A percentile compares a stretch with the other conserved stretches of the same genome.
Conservation (phyloP, 1,284 basidiomycete genomes). For the Ganoderma lucidum region DNA sequence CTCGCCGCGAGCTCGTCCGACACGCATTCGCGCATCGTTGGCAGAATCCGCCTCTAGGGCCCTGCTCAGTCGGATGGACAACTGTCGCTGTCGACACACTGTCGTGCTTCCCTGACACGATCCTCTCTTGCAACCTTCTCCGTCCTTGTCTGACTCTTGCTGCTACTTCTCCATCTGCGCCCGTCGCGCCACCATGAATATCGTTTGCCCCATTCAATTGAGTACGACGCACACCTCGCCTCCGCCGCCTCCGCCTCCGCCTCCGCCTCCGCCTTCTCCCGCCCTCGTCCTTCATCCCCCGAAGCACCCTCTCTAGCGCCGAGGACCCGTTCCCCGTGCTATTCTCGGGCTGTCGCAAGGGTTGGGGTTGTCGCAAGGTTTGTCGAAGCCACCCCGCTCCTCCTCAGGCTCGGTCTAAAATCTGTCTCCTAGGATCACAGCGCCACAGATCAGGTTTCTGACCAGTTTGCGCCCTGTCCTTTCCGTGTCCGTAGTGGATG, state of each 20-base stretch:
- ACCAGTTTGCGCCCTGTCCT: background rate
- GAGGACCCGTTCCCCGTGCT: background rate
- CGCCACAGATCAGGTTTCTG: background rate
- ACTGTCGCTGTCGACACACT: background rate
- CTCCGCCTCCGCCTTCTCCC: no score
- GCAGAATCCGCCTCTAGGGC: background rate
- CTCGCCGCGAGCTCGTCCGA: constrained; percentile 5
- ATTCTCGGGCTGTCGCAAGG: background rate
- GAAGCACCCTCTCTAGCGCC: background rate
- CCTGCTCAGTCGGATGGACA: constrained; percentile 6
- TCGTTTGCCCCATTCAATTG: constrained; percentile 1
- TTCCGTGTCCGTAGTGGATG: background rate
- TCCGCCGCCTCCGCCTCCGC: background rate
- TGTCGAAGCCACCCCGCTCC: background rate
- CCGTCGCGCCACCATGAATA: background rate
- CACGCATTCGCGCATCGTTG: constrained; percentile 1
- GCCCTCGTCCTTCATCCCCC: constrained; percentile 6
- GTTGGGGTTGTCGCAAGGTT: background rate
- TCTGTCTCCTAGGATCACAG: background rate
- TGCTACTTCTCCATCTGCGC: constrained; percentile 2
- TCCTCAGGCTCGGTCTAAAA: background rate
- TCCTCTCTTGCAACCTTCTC: background rate
- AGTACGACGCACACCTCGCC: background rate
- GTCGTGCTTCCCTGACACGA: constrained; percentile 9
- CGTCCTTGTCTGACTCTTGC: background rate